Evolutionary conservation across 1,139 yeast species (phyloP).

Genomic region (Zhuliangozyma blackwelliae): DNA sequence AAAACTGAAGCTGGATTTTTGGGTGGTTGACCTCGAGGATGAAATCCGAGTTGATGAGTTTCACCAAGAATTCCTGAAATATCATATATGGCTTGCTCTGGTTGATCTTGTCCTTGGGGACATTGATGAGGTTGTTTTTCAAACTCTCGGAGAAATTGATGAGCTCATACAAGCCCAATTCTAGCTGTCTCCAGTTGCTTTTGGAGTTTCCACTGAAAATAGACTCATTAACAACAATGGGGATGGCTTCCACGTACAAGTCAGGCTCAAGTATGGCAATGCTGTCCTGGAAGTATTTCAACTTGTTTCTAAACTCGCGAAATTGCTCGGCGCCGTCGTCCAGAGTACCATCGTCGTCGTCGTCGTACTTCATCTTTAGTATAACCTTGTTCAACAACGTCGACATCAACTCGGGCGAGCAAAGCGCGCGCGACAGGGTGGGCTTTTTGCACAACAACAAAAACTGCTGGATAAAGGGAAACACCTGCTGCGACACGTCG

Average conservation of each 20-base stretch:
- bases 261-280: conserved; percentile 74
- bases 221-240: conserved; percentile 60
- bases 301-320: conserved; percentile 65
- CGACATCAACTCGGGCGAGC: conserved; percentile 48
- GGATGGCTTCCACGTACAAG: conserved; percentile 66
- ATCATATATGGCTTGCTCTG: conserved; percentile 59
- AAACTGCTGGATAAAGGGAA: conserved; percentile 75
- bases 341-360: conserved; percentile 59
- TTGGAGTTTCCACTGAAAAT: conserved; percentile 28
- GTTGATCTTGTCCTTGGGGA: conserved; percentile 60
- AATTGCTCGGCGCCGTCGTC: conserved; percentile 73
- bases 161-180: conserved; percentile 81
- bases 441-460: conserved; percentile 66
- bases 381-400: conserved; percentile 67
- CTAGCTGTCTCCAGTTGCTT: conserved; percentile 73
- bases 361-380: conserved; percentile 75
- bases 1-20: conserved; percentile 70
- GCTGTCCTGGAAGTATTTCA: conserved; percentile 79
- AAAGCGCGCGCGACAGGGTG: conserved; percentile 15
- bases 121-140: conserved; percentile 65
- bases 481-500: conserved; percentile 79
- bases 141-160: conserved; percentile 76
- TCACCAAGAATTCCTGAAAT: conserved; percentile 59
- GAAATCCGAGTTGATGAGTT: conserved; percentile 57
- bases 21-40: conserved; percentile 61